A percentile compares a stretch with the other conserved stretches of the same genome.
Conservation (phyloP, 345 rosid genomes). For the Arabidopsis thaliana region DNA sequence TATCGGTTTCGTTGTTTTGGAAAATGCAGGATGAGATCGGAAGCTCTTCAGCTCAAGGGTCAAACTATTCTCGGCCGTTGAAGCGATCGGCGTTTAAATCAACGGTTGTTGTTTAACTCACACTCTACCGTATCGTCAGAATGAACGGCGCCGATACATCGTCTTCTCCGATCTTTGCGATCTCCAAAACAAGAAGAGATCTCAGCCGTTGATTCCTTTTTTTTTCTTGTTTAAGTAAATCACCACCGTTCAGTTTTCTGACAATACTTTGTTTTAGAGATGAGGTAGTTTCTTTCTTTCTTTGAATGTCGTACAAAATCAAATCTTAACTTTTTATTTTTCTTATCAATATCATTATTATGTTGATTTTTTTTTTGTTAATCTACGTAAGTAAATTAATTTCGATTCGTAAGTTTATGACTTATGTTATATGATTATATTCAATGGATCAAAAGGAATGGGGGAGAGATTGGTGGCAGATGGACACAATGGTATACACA, state of each 20-base stretch:
- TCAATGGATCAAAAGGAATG: constrained; percentile 21
- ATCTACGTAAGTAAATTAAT: neutral
- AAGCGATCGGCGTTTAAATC: constrained; percentile 50
- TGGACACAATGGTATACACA: constrained; percentile 7
- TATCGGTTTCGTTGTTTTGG: neutral
- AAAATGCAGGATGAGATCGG: constrained; percentile 62
- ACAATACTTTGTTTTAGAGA: constrained; percentile 32
- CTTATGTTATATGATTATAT: constrained; percentile 2
- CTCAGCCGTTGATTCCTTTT: constrained; percentile 45
- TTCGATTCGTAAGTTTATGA: constrained; percentile 4
- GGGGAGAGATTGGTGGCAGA: constrained; percentile 21
- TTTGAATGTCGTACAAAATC: constrained; percentile 26
- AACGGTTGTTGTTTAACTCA: constrained; percentile 41
- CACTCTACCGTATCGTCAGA: constrained; percentile 44
- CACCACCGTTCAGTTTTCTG: constrained; percentile 24
- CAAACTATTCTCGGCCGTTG: constrained; percentile 32
- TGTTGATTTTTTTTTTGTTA: neutral
- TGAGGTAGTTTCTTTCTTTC: constrained; percentile 25
- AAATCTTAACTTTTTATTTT: constrained; percentile 14
- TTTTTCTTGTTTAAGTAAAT: neutral
- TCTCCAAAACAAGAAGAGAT: constrained; percentile 49
- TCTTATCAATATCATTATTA: neutral
- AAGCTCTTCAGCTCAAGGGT: constrained; percentile 54
- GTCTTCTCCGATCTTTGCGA: constrained; percentile 43
- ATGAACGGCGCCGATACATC: constrained; percentile 35